Evolutionary conservation across 2,329 filamentous ascomycete species (phyloP).

Genomic region (Ceratocystis alfenasii): DNA sequence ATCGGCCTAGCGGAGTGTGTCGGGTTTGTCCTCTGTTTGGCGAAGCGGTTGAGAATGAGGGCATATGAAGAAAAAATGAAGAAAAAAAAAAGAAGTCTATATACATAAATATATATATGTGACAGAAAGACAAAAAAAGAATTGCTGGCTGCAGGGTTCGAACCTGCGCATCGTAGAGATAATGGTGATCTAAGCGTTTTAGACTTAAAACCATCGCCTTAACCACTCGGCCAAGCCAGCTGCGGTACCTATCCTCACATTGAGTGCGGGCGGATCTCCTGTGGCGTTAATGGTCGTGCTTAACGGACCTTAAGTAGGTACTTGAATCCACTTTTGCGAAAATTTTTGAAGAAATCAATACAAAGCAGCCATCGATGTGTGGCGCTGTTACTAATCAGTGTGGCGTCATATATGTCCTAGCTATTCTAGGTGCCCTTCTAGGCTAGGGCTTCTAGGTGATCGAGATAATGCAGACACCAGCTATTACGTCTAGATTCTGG

Average conservation of each 20-base stretch:
- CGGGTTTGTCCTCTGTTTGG: too few species aligned
- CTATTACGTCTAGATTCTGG: too few species aligned
- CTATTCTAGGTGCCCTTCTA: too few species aligned
- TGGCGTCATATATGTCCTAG: too few species aligned
- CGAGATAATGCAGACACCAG: too few species aligned
- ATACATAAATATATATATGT: too few species aligned
- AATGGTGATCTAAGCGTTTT: slow-evolving; percentile 18
- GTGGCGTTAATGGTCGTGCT: neutral
- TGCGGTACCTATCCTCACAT: neutral
- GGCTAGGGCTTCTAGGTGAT: too few species aligned
- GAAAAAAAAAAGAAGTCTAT: too few species aligned
- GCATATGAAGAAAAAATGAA: too few species aligned
- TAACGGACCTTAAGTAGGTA: slow-evolving; percentile 2
- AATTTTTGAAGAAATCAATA: neutral
- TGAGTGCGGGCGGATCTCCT: neutral
- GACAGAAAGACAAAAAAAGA: neutral
- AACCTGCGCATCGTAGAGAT: slow-evolving; percentile 22
- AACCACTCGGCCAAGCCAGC: slow-evolving; percentile 22
- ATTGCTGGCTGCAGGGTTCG: slow-evolving; percentile 21
- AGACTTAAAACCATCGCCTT: slow-evolving; percentile 22
- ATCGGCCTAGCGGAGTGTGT: too few species aligned
- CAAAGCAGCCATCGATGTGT: neutral
- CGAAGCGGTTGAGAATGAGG: too few species aligned
- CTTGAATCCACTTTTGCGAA: neutral
- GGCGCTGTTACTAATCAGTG: too few species aligned